Base-by-base conservation (phyloP, 495 filamentous ascomycete species). In the Aspergillus heteromorphus region DNA sequence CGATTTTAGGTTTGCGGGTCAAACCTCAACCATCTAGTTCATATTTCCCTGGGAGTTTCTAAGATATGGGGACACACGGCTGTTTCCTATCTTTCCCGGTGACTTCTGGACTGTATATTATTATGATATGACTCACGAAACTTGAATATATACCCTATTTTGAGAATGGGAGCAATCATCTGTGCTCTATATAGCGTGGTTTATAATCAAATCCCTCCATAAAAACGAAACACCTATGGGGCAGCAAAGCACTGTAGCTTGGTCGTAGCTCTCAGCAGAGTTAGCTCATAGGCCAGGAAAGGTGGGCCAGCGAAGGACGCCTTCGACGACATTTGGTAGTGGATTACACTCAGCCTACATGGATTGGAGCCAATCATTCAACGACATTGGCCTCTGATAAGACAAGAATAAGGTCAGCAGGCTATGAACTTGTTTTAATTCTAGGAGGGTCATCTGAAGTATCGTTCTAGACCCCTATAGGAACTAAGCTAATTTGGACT, bases 101-200 rank as follows among this genome's bases (percentile, higher is more conserved):
- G 7, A 8, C 34, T 38, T n/a, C 34, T 4, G 34, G 30, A 34
- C 34, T 38, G 34, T 38, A 38, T 38, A 38, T 38, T 47, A 47
- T 17, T 57, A 59, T 50, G 54, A 57, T 31, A 61, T 43, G 60
- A 63, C 40, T 59, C 42, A 59, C 56, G 60, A 63, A 40, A 11
- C 34, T n/a, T 38, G 34, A 38, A 38, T 38, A 38, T n/a, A 38
- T n/a, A 38, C 11, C 34, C 34, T 38, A 38, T 38, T n/a, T 38
- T n/a, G 8, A 38, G 8, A n/a, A 13, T 38, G n/a, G 34, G 34
- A 38, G 11, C 11, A n/a, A 14, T 13, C 5, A 38, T 13, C n/a
- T 38, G 8, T 5, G 34, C 13, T 2, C 13, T 14, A 14, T 38
- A 13, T n/a, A 1, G 34, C n/a, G 34, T 53, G 38, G 52, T 40